Evolutionary conservation across 495 filamentous ascomycete genomes (phyloP).

Genomic region (Penicillium taxi): DNA sequence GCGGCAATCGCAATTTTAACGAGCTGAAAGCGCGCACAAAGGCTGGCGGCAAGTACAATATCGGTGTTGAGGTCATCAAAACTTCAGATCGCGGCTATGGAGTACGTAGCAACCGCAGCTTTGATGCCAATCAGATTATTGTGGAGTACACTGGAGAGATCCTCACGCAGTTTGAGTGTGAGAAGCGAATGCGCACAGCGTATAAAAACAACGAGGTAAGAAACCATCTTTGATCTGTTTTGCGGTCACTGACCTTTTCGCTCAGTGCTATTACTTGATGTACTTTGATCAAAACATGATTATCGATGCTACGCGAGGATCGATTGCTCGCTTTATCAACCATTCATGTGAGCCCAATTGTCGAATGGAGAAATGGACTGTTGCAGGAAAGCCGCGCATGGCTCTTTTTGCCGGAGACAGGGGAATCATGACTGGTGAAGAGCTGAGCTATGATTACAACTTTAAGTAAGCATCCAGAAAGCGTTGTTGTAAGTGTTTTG

Average conservation of each 20-base stretch:
- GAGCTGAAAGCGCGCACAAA: slow-evolving; percentile 68
- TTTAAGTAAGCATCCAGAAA: slow-evolving; percentile 54
- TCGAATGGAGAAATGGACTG: slow-evolving; percentile 93
- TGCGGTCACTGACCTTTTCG: slow-evolving; percentile 8
- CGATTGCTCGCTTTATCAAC: slow-evolving; percentile 95
- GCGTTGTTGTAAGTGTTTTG: neutral
- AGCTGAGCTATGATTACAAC: slow-evolving; percentile 99
- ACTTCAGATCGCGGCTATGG: slow-evolving; percentile 84
- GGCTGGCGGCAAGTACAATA: slow-evolving; percentile 71
- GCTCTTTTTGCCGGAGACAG: slow-evolving; percentile 88
- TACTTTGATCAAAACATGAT: slow-evolving; percentile 98
- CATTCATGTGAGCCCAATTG: slow-evolving; percentile 98
- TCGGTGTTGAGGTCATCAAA: slow-evolving; percentile 91
- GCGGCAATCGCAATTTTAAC: slow-evolving; percentile 81
- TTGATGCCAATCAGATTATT: slow-evolving; percentile 87
- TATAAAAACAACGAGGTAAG: slow-evolving; percentile 89
- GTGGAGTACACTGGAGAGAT: slow-evolving; percentile 98
- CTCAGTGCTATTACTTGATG: slow-evolving; percentile 93
- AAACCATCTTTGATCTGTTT: slow-evolving; percentile 1
- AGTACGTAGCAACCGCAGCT: slow-evolving; percentile 80
- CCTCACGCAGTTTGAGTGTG: slow-evolving; percentile 86
- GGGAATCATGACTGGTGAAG: slow-evolving; percentile 86
- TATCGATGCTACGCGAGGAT: slow-evolving; percentile 91
- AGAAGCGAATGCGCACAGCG: slow-evolving; percentile 80
- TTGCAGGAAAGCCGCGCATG: slow-evolving; percentile 92